Base-by-base conservation (phyloP, 139 green algal genomes). In the Gonium pectorale region DNA sequence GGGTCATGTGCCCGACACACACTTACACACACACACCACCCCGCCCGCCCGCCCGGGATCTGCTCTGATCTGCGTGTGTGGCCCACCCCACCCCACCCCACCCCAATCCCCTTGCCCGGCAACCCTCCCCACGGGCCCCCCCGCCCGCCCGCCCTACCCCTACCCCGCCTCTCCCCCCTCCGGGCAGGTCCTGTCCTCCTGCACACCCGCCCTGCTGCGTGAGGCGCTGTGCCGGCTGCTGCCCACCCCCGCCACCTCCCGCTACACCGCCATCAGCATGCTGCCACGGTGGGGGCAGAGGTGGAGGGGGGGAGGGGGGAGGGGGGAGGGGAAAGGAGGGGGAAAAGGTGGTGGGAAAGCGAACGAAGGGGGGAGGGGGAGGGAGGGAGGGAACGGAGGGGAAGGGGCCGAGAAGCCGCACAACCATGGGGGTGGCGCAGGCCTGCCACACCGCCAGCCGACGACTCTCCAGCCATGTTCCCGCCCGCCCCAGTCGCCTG, bases 211-310 rank as follows among this genome's bases (percentile, higher is more conserved):
- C 21, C 73, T 70, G 7, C 41, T 95, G 78, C 86, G 85, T 4
- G 72, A 84, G 33, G 89, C 90, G 22, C 68, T 95, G 66, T 62
- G 75, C 29, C 77, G 80, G 2, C 71, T 94, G 51, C 74, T 94
- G 8, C 90, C 91, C 8, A 22, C 80, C 51, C 88, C 89, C 7
- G 84, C 84, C 80, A 86, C 86, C 66, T 83, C 35, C 41, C 73
- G 85, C n/a, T 92, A 91, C 86, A 59, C 82, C 26, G 62, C 62
- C 51, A 67, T 69, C 44, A 44, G 27, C 41, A 72, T 67, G 66
- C 51, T 84, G 37, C 54, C 73, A 38, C 31, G 15, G 7, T 37
- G 19, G 37, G n/a, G 5, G 59, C 44, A 43, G 26, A 43, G 44
- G n/a, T 64, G 35, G 22, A 49, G 43, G 56, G 17, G 43, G 74